Evolutionary conservation across 2,329 filamentous ascomycete species (phyloP).

Genomic region (Ophiostoma triangulosporum): DNA sequence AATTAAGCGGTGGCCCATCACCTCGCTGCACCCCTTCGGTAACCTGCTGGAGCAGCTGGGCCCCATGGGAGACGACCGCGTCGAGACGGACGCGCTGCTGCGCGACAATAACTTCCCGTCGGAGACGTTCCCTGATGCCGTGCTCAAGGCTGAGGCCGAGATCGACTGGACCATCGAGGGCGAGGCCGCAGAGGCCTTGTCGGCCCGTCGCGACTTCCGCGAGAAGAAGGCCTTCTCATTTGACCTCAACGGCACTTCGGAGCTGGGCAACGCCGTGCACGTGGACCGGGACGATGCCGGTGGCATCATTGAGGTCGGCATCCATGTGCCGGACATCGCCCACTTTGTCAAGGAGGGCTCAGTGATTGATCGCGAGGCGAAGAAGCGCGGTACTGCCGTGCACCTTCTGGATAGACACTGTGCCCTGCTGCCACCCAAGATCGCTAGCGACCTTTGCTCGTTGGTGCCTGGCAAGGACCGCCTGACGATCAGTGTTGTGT

Average conservation of each 20-base stretch:
- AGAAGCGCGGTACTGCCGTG: slow-evolving; percentile 93
- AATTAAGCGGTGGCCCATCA: slow-evolving; percentile 99
- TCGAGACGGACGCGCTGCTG: slow-evolving; percentile 92
- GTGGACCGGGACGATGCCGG: slow-evolving; percentile 77
- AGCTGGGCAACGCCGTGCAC: slow-evolving; percentile 86
- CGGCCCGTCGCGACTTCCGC: slow-evolving; percentile 78
- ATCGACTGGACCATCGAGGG: slow-evolving; percentile 72
- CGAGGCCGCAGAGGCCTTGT: slow-evolving; percentile 46
- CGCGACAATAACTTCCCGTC: slow-evolving; percentile 98
- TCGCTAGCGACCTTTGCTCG: slow-evolving; percentile 79
- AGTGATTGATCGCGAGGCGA: slow-evolving; percentile 89
- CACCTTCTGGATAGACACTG: slow-evolving; percentile 82
- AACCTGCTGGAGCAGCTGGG: slow-evolving; percentile 95
- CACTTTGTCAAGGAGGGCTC: slow-evolving; percentile 97
- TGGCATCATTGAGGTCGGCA: slow-evolving; percentile 63
- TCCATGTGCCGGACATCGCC: slow-evolving; percentile 88
- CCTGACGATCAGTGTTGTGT: slow-evolving; percentile 83
- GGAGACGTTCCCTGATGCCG: slow-evolving; percentile 94
- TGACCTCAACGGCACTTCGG: slow-evolving; percentile 74
- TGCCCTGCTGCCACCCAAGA: slow-evolving; percentile 76
- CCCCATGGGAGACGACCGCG: slow-evolving; percentile 92
- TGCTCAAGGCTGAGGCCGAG: slow-evolving; percentile 82
- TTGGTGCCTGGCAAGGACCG: slow-evolving; percentile 77
- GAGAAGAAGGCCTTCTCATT: slow-evolving; percentile 82
- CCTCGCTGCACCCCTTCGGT: slow-evolving; percentile 96